These are phyloP conservation scores for Scorias spongiosa DNA, from an alignment of 2,329 filamentous ascomycete species.

Conservation along the genomic window DNA sequence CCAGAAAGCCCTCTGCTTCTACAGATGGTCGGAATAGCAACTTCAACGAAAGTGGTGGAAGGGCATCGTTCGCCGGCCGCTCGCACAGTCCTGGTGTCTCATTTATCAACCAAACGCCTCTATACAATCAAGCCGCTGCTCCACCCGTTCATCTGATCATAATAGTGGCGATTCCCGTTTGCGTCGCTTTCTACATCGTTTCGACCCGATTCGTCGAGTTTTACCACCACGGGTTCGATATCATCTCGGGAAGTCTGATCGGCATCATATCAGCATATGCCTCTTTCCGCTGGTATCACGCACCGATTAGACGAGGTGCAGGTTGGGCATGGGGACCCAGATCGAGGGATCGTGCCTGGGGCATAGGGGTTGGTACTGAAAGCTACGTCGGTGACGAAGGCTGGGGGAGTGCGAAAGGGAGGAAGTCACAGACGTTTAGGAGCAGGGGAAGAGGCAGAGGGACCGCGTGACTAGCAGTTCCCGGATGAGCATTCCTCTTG, in stretches of 20 bases:
- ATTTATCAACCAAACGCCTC: slow-evolving; percentile 33
- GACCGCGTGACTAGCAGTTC: not conserved
- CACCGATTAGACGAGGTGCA: slow-evolving; percentile 61
- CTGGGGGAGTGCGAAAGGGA: slow-evolving; percentile 16
- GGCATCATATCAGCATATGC: slow-evolving; percentile 58
- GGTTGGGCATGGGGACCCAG: slow-evolving; percentile 85
- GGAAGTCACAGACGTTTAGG: not conserved
- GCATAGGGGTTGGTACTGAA: slow-evolving; percentile 48
- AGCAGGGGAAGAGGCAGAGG: not conserved
- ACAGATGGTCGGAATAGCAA: not conserved
- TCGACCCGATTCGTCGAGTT: slow-evolving; percentile 77
- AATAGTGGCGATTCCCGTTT: slow-evolving; percentile 55
- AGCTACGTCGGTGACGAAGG: slow-evolving; percentile 34
- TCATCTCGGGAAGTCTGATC: slow-evolving; percentile 69
- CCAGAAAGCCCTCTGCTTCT: slow-evolving; percentile 3
- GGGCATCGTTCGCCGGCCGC: not conserved
- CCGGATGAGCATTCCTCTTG: not conserved
- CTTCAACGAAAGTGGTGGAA: not conserved
- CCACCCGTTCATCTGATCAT: slow-evolving; percentile 68
- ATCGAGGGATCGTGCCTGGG: slow-evolving; percentile 58
- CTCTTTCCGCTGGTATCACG: slow-evolving; percentile 72
- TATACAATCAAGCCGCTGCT: slow-evolving; percentile 58
- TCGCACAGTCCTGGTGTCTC: slow-evolving; percentile 1
- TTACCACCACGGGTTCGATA: slow-evolving; percentile 84
- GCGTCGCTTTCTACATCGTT: slow-evolving; percentile 64